phyloP scores from a whole-genome alignment of 2,329 filamentous ascomycete species.

The Claviceps pazoutovae region DNA sequence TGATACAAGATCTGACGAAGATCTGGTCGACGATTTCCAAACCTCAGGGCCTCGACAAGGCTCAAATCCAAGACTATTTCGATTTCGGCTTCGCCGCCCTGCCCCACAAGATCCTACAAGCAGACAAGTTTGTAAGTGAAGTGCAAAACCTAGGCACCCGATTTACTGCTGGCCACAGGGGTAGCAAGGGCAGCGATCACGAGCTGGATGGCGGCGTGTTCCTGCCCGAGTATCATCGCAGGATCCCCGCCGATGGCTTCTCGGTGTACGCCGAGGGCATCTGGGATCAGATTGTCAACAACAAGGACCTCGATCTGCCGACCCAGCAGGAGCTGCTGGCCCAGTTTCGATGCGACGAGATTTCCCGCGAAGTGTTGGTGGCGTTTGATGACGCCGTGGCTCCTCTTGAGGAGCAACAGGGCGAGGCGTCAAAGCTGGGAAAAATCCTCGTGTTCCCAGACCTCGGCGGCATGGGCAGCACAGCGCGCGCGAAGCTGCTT shows the following conservation, averaged over 20 bases:
- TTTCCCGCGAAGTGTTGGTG: slow-evolving; percentile 73
- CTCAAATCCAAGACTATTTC: slow-evolving; percentile 91
- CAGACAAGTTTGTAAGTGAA: slow-evolving; percentile 74
- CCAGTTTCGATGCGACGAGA: slow-evolving; percentile 96
- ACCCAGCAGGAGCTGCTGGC: slow-evolving; percentile 94
- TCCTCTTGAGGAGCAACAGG: slow-evolving; percentile 78
- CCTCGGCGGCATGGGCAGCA: slow-evolving; percentile 60
- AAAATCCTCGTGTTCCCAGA: slow-evolving; percentile 58
- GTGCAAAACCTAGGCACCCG: slow-evolving; percentile 66
- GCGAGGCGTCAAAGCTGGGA: slow-evolving; percentile 59
- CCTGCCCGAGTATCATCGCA: slow-evolving; percentile 83
- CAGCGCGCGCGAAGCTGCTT: slow-evolving; percentile 57
- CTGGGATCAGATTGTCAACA: slow-evolving; percentile 97
- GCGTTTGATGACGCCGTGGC: slow-evolving; percentile 69
- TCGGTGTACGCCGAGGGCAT: slow-evolving; percentile 84
- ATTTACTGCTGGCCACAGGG: slow-evolving; percentile 70
- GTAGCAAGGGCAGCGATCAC: slow-evolving; percentile 54
- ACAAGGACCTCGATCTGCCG: slow-evolving; percentile 92
- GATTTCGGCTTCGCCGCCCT: slow-evolving; percentile 94
- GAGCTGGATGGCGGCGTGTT: slow-evolving; percentile 70
- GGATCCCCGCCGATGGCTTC: slow-evolving; percentile 95
- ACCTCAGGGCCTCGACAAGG: slow-evolving; percentile 73
- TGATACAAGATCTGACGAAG: slow-evolving; percentile 78
- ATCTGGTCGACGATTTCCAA: slow-evolving; percentile 93
- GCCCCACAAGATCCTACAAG: slow-evolving; percentile 92